Conservation (phyloP, 2,329 filamentous ascomycete genomes). For the Paecilomyces variotii region DNA sequence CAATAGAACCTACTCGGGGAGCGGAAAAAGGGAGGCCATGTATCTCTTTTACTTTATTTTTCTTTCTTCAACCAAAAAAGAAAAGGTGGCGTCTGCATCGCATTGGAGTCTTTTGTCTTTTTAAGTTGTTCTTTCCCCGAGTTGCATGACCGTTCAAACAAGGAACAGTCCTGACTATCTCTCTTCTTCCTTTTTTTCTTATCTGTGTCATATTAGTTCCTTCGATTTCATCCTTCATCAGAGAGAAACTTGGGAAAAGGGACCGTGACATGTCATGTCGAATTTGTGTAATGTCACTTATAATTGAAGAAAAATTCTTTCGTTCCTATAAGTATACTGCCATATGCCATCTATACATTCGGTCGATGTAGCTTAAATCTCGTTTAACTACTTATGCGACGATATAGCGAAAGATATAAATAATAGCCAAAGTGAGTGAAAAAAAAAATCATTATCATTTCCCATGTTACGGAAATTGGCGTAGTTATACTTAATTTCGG, state of each 20-base stretch:
- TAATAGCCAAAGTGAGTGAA: too few relatives aligned
- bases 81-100: neutral
- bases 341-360: too few relatives aligned
- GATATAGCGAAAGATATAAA: too few relatives aligned
- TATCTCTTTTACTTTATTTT: constrained; percentile 5
- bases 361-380: too few relatives aligned
- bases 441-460: too few relatives aligned
- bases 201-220: neutral
- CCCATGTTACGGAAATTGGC: too few relatives aligned
- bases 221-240: neutral
- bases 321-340: too few relatives aligned
- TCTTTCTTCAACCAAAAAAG: constrained; percentile 2
- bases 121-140: neutral
- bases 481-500: too few relatives aligned
- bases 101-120: neutral
- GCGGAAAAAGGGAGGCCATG: neutral
- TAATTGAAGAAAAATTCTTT: too few relatives aligned
- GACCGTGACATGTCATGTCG: neutral
- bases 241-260: neutral
- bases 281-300: neutral
- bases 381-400: too few relatives aligned
- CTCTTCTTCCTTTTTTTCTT: neutral
- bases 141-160: neutral
- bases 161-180: neutral
- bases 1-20: neutral